A percentile compares a stretch with the other conserved stretches of the same genome.
Conservation (phyloP, 495 filamentous ascomycete species). For the Neurospora sp. region DNA sequence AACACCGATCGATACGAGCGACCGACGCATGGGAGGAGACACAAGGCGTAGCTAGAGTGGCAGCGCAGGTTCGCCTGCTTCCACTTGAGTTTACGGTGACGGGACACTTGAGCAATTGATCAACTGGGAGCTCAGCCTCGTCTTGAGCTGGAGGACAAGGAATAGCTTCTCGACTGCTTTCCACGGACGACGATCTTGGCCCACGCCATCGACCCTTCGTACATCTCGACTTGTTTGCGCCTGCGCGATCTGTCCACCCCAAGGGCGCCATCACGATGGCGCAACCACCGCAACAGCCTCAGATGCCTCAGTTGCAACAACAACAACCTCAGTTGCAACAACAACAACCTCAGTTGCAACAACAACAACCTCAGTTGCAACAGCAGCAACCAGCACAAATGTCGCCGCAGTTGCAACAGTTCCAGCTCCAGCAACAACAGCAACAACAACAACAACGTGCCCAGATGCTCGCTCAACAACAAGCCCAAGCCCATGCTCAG, state of each 20-base stretch:
- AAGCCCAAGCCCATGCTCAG: background rate
- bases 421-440: conserved; percentile 5
- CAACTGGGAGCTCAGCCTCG: background rate
- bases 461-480: background rate
- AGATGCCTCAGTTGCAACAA: conserved; percentile 13
- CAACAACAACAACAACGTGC: conserved; percentile 6
- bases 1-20: background rate
- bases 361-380: conserved; percentile 6
- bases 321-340: conserved; percentile 1
- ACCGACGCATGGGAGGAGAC: background rate
- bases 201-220: background rate
- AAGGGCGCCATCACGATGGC: conserved; percentile 40
- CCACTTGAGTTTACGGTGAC: conserved; percentile 2
- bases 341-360: background rate
- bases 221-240: background rate
- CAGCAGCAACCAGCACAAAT: conserved; percentile 11
- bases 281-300: conserved; percentile 52
- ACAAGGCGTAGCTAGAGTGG: conserved; percentile 8
- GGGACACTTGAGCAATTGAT: background rate
- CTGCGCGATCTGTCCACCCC: background rate
- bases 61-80: conserved; percentile 19
- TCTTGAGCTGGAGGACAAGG: background rate
- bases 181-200: background rate
- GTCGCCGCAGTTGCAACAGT: conserved; percentile 4
- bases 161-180: background rate